phyloP scores from a whole-genome alignment of 306 rosid genomes.

The Carpinus fangiana region DNA sequence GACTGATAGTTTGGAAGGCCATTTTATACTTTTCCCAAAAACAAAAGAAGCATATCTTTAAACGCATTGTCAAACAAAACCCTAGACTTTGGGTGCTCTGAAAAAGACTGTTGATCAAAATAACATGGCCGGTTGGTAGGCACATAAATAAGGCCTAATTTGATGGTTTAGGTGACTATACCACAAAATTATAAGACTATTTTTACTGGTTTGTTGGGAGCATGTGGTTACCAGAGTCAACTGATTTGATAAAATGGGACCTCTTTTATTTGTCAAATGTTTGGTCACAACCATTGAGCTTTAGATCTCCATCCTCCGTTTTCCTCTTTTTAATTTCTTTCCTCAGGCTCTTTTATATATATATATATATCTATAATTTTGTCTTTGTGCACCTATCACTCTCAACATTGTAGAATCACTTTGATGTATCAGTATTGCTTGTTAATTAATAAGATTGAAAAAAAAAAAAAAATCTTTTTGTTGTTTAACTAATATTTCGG shows the following conservation, averaged over 20 bases:
- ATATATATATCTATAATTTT: not conserved
- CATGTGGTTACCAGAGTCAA: not conserved
- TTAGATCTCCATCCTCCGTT: not conserved
- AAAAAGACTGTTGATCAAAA: constrained; percentile 3
- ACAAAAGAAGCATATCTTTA: no score
- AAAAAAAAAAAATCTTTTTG: no score
- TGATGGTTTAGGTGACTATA: constrained; percentile 4
- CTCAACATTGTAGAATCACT: not conserved
- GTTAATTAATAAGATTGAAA: no score
- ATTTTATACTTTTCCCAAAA: no score
- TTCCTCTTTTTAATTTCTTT: not conserved
- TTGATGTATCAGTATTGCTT: no score
- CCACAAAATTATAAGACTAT: not conserved
- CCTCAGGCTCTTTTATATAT: not conserved
- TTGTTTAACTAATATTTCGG: no score
- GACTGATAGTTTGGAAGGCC: no score
- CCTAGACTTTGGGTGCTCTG: constrained; percentile 4
- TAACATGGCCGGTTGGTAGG: constrained; percentile 19
- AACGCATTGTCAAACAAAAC: no score
- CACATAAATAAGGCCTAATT: not conserved
- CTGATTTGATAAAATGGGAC: not conserved
- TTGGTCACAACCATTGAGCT: not conserved
- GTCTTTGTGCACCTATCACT: not conserved
- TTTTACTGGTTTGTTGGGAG: not conserved
- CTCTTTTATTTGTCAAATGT: not conserved